A percentile compares a stretch with the other conserved stretches of the same genome.
These are phyloP conservation scores for Thermothielavioides terrestris DNA, from an alignment of 495 filamentous ascomycete species.

Conservation along the genomic window DNA sequence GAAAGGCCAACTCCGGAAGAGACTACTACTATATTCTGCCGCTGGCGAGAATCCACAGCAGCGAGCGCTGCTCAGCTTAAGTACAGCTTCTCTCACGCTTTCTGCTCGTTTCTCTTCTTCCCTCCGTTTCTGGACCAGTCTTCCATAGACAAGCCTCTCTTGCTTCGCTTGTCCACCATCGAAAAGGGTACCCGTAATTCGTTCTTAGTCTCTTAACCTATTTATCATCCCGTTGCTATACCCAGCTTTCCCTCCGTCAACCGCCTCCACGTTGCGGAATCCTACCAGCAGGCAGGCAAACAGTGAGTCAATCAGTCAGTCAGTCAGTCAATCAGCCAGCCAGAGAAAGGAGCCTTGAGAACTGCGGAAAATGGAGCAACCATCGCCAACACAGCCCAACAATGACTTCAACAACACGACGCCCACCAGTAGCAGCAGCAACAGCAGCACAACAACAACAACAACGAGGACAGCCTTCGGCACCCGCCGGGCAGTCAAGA, in stretches of 20 bases:
- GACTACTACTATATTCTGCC: constrained; percentile 5
- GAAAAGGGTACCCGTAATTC: too few relatives aligned
- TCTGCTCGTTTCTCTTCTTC: neutral
- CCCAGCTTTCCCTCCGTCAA: too few relatives aligned
- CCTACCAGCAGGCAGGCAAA: too few relatives aligned
- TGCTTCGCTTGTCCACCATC: neutral
- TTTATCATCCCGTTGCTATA: neutral
- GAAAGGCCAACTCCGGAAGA: constrained; percentile 7
- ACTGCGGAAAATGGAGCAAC: constrained; percentile 11
- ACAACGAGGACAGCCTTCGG: constrained; percentile 9
- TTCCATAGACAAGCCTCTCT: neutral
- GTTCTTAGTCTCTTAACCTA: neutral
- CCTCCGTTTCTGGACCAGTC: neutral
- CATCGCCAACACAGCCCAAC: constrained; percentile 2
- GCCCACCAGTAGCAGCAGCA: neutral
- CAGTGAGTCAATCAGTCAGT: too few relatives aligned
- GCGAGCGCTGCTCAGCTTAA: neutral
- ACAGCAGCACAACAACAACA: neutral
- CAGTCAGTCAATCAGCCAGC: too few relatives aligned
- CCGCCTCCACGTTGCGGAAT: too few relatives aligned
- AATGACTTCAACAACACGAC: constrained; percentile 4
- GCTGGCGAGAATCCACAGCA: constrained; percentile 6
- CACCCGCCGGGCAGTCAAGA: constrained; percentile 25
- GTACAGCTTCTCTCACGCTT: neutral
- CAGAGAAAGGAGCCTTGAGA: too few relatives aligned